A percentile compares a stretch with the other conserved stretches of the same genome.
phyloP scores from a whole-genome alignment of 192 early-diverging fungal genomes.

The Geranomyces michiganensis region DNA sequence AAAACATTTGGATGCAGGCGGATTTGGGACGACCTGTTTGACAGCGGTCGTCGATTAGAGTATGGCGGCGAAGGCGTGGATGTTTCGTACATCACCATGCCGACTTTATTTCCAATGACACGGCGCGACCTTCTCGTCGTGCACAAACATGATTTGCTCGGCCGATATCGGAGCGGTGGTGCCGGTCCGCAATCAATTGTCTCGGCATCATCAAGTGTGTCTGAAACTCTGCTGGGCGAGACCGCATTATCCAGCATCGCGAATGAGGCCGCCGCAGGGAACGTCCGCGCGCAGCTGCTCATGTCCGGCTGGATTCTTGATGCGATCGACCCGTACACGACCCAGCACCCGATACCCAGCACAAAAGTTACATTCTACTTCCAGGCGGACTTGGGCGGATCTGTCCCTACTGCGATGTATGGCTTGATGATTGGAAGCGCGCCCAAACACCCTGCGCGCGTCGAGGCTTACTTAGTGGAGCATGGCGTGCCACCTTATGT shows the following conservation, averaged over 20 bases:
- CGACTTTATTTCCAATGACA: constrained; percentile 31
- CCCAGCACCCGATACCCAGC: constrained; percentile 32
- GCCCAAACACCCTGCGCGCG: constrained; percentile 24
- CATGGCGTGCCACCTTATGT: constrained; percentile 32
- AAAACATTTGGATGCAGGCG: constrained; percentile 26
- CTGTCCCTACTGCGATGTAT: constrained; percentile 14
- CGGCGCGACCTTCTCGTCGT: constrained; percentile 21
- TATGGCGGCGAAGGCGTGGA: constrained; percentile 26
- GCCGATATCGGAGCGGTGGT: not conserved
- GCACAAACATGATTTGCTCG: not conserved
- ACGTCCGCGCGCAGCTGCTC: constrained; percentile 17
- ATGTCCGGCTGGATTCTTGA: constrained; percentile 33
- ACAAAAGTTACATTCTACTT: constrained; percentile 26
- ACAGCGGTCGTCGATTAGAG: constrained; percentile 17
- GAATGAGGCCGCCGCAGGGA: not conserved
- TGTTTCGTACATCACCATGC: constrained; percentile 23
- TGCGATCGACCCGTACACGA: constrained; percentile 34
- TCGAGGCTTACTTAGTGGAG: constrained; percentile 31
- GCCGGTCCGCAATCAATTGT: constrained; percentile 17
- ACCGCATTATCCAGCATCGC: not conserved
- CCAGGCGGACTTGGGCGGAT: constrained; percentile 32
- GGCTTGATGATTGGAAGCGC: constrained; percentile 21
- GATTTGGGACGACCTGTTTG: constrained; percentile 34
- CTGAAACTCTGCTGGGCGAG: constrained; percentile 14
- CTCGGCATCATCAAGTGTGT: constrained; percentile 8